Evolutionary conservation across 2,329 filamentous ascomycete species (phyloP), one percentile per base, ranked within the genome.

Genomic region (Dryadomyces quercivorus): DNA sequence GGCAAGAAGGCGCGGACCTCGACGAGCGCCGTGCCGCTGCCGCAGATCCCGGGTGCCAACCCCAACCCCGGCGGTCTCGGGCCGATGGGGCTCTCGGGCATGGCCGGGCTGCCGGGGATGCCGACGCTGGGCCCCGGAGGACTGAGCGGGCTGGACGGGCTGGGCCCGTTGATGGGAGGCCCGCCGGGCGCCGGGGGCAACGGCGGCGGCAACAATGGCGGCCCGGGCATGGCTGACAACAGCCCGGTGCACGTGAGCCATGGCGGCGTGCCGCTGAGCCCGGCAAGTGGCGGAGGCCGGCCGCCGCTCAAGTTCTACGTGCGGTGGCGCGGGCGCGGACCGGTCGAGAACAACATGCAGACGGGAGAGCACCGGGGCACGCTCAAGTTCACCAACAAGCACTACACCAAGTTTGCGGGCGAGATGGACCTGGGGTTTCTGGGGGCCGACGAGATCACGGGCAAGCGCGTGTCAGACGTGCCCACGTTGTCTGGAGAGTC

Each of bases 351-450:
- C 16, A 45, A 60, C 54, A 60, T 63, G 55, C 55, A 61, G 47
- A 52, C 51, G 5, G 42, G 55, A 7, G 58, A 61, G n/a, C 55
- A 61, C 36, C 50, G 59, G 1, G 65, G 65, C 13, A 58, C 56
- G 20, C 60, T 66, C 58, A 61, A 56, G 43, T 66, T 64, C 45
- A 53, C 58, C 1, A 61, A 62, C 54, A 58, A 61, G 36, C 59
- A 61, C 50, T 65, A 62, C 59, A 60, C 60, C 26, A 60, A 56
- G 36, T 65, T 66, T 50, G 44, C 57, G 0, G 63, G 60, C 50
- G 52, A 59, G 49, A 60, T 61, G 51, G 57, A 61, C 52, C 54
- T 65, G 10, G 43, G 52, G n/a, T 61, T 61, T 26, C 58, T 63
- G 8, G 61, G 58, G 31, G 59, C 51, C 2, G 49, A 53, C 51